These are phyloP conservation scores for Tubosaeta sp. DNA, from an alignment of 768 basidiomycete genomes.

Conservation along the genomic window DNA sequence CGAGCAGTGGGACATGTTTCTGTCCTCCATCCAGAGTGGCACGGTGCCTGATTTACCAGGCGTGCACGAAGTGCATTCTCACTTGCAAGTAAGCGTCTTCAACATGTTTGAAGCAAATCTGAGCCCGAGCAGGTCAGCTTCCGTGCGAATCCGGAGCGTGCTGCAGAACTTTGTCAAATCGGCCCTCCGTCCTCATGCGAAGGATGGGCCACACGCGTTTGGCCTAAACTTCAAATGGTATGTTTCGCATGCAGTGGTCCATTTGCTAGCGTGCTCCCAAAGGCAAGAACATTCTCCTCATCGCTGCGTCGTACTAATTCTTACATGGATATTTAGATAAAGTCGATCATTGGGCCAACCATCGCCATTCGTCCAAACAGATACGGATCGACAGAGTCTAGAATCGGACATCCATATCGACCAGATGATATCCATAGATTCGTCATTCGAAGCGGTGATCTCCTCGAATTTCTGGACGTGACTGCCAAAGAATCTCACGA, in stretches of 20 bases:
- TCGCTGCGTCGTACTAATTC: background rate
- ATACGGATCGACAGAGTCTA: too few species aligned
- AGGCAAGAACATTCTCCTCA: background rate
- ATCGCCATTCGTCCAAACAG: background rate
- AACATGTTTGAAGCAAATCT: background rate
- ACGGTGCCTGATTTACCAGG: slow-evolving; percentile 7
- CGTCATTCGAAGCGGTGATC: too few species aligned
- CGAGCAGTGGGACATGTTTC: slow-evolving; percentile 2
- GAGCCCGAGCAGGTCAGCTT: background rate
- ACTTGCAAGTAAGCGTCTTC: slow-evolving; percentile 2
- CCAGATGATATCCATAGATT: too few species aligned
- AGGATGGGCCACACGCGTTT: slow-evolving; percentile 8
- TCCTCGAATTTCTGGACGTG: too few species aligned
- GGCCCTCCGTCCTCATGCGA: background rate
- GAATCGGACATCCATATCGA: too few species aligned
- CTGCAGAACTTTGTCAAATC: slow-evolving; percentile 4
- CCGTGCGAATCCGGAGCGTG: background rate
- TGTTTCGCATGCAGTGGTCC: background rate
- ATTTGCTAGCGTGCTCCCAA: background rate
- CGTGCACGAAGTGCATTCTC: background rate
- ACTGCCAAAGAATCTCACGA: too few species aligned
- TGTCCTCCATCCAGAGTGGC: slow-evolving; percentile 4
- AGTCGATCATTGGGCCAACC: slow-evolving; percentile 1
- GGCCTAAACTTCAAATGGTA: background rate
- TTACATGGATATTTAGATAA: background rate